phyloP scores from a whole-genome alignment of 306 rosid species.

The Cucumis sativus region DNA sequence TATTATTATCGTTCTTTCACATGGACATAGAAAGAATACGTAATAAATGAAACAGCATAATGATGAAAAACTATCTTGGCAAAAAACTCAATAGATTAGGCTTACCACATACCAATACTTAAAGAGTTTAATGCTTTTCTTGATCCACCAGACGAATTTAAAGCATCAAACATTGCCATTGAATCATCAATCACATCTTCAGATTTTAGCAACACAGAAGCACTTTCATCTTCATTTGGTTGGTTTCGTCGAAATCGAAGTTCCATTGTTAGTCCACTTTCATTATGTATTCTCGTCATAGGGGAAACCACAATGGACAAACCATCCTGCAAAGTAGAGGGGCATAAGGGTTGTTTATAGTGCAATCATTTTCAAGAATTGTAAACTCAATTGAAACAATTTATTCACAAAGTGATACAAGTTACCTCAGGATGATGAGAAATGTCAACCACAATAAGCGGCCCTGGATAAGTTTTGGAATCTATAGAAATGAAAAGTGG shows the following conservation, averaged over 20 bases:
- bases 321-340: slow-evolving; percentile 43
- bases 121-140: slow-evolving; percentile 73
- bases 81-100: background rate
- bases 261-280: slow-evolving; percentile 60
- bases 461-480: slow-evolving; percentile 76
- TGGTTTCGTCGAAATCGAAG: slow-evolving; percentile 59
- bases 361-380: background rate
- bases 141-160: slow-evolving; percentile 63
- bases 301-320: slow-evolving; percentile 62
- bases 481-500: slow-evolving; percentile 35
- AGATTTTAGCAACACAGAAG: slow-evolving; percentile 48
- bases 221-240: slow-evolving; percentile 56
- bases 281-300: slow-evolving; percentile 61
- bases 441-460: slow-evolving; percentile 54
- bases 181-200: slow-evolving; percentile 87
- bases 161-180: slow-evolving; percentile 66
- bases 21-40: background rate
- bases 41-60: background rate
- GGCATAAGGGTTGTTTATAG: background rate
- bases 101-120: slow-evolving; percentile 50
- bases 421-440: slow-evolving; percentile 72
- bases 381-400: slow-evolving; percentile 1
- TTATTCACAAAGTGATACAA: slow-evolving; percentile 5
- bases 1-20: too few species aligned
- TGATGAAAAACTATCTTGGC: background rate